These are phyloP conservation scores for Thalia dealbata DNA, from an alignment of 176 grass and related monocot genomes.

Conservation along the genomic window DNA sequence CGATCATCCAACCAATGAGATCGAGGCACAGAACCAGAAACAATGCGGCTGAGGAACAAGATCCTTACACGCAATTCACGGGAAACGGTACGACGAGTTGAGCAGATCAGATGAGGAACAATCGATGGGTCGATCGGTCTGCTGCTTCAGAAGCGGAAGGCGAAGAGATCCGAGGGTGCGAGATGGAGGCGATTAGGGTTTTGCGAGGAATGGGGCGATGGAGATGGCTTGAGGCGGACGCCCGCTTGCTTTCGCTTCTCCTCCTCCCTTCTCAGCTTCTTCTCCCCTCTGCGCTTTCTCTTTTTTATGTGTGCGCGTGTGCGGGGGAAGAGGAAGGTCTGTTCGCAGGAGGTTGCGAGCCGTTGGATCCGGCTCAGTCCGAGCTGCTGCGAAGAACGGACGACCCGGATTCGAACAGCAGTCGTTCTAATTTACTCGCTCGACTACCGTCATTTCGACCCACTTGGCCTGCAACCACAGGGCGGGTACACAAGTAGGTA, in stretches of 20 bases:
- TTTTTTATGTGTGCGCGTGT: too few relatives aligned
- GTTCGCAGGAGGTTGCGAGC: too few relatives aligned
- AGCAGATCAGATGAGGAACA: not conserved
- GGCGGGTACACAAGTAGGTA: too few relatives aligned
- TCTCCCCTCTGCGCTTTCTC: not conserved
- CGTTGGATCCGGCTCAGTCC: too few relatives aligned
- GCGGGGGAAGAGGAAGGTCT: too few relatives aligned
- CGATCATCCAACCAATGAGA: not conserved
- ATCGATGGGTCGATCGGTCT: not conserved
- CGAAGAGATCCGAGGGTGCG: not conserved
- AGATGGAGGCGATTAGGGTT: not conserved
- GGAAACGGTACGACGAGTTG: not conserved
- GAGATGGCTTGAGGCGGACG: slow-evolving; percentile 7
- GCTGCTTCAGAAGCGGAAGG: not conserved
- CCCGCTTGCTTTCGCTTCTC: not conserved
- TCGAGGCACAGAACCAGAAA: not conserved
- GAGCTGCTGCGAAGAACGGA: too few relatives aligned
- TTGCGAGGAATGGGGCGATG: not conserved
- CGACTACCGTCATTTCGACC: too few relatives aligned
- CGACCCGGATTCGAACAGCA: too few relatives aligned
- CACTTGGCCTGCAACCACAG: too few relatives aligned
- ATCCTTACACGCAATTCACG: not conserved
- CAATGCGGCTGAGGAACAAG: not conserved
- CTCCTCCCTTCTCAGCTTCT: not conserved
- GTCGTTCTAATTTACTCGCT: too few relatives aligned